Evolutionary conservation across 805 yeast species (phyloP), one percentile per base, ranked within the genome.

Genomic region (Saccharomycopsis microspora): DNA sequence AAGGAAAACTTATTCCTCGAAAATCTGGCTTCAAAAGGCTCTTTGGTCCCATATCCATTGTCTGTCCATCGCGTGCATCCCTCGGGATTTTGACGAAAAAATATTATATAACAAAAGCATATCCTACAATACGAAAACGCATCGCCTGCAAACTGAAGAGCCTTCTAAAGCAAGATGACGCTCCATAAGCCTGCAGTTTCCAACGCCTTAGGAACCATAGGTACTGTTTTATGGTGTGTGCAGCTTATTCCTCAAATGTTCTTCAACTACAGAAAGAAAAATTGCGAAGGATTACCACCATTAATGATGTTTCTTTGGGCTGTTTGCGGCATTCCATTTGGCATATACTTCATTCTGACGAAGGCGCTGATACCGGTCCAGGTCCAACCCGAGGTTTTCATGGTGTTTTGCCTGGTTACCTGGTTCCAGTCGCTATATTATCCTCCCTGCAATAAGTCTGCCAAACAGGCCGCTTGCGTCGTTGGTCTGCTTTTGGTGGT

Each of bases 191-290:
- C 40, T 30, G 54, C 71, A 7, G 86, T 85, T 0, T 74, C 85
- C 11, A 85, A 83, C 44, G 87, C 82, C 5, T 69, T 87, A 47
- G 96, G 87, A 1, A 88, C 96, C 8, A 70, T 85, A 1, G 97
- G 96, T 4, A 90, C 97, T 0, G 78, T 89, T 1, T 72, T 85
- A 49, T 90, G 97, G 97, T 89, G 97, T 62, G 67, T 89, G 54
- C 97, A 90, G 64, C 67, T 90, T 54, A 70, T 88, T 1, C 97
- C 97, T 1, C 97, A 85, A 59, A 80, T 89, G 42, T 69, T 78
- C 49, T 70, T 78, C 60, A 89, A 90, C 60, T 88, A 75, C 66
- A 70, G 71, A 49, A 73, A 74, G 5, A 87, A 90, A 57, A 78
- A 87, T 59, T 84, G 95, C 50, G 83, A 80, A 31, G 97, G 97